These are phyloP conservation scores for Kitagawia praeruptora DNA, from an alignment of 129 eudicot species.

Conservation along the genomic window DNA sequence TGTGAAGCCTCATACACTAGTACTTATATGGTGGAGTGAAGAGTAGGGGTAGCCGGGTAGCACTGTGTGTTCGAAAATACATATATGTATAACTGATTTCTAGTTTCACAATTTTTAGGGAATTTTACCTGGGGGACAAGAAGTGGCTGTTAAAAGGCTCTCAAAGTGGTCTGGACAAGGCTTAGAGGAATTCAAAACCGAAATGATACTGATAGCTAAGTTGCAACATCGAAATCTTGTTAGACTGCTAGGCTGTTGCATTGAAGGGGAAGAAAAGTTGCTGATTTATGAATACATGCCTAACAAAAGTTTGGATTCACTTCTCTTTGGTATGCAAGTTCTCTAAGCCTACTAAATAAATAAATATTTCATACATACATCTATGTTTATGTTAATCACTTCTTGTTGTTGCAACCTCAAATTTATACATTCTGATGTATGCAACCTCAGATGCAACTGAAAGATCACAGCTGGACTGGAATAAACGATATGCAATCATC, in stretches of 20 bases:
- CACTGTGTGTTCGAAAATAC: background rate
- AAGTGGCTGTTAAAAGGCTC: slow-evolving; percentile 74
- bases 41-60: background rate
- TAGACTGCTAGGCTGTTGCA: slow-evolving; percentile 26
- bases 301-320: slow-evolving; percentile 44
- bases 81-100: background rate
- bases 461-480: slow-evolving; percentile 55
- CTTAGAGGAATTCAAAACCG: slow-evolving; percentile 60
- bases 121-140: slow-evolving; percentile 42
- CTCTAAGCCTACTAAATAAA: background rate
- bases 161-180: slow-evolving; percentile 71
- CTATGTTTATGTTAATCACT: background rate
- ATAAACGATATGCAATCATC: slow-evolving; percentile 52
- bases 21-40: background rate
- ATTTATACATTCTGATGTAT: background rate
- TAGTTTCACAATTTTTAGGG: slow-evolving; percentile 41
- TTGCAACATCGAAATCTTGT: slow-evolving; percentile 84
- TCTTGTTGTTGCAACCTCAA: background rate
- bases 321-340: slow-evolving; percentile 58
- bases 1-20: background rate
- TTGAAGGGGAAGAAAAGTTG: slow-evolving; percentile 62
- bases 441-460: slow-evolving; percentile 2
- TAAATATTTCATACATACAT: background rate
- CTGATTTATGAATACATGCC: slow-evolving; percentile 48
- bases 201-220: slow-evolving; percentile 57